Evolutionary conservation across 768 basidiomycete species (phyloP), one percentile per base, ranked within the genome.

Genomic region (Hemileccinum rubropunctum): DNA sequence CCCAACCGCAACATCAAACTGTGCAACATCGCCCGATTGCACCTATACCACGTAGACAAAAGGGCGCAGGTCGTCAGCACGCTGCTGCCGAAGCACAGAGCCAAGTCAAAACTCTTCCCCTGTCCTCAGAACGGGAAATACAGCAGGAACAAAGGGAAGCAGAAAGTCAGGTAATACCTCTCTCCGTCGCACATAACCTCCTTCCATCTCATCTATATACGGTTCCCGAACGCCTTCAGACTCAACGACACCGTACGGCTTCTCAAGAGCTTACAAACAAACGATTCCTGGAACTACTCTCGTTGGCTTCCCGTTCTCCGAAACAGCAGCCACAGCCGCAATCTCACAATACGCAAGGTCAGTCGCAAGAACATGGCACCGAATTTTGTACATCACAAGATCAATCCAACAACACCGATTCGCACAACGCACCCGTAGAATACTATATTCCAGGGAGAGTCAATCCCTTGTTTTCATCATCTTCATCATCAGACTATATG

Each of bases 281-380:
- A 42, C 64, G 64, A 0, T 27, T 66, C 3, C 64, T 64, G 30
- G 54, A 65, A n/a, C 23, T 65, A 18, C 62, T 65, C 17, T 57
- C 61, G 1, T 28, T 56, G 6, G 5, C 21, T 35, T 0, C 51
- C 4, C 26, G 44, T 27, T 14, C 41, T 38, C 17, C 28, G 23
- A 21, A 33, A 26, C 52, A 38, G 26, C 41, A 40, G 4, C 20
- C 42, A 2, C 35, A 42, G 7, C 20, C 23, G 0, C 47, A 53
- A 18, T 23, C 50, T 18, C 35, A 37, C 11, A 30, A 1, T 14
- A 33, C 40, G 3, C 49, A 51, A n/a, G 41, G 8, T 36, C 53
- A 47, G 13, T 20, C 43, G 28, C 47, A 17, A 11, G 55, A 48
- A 17, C 52, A 42, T 32, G 0, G 17, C 7, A 26, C 41, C 9